phyloP scores from a whole-genome alignment of 164 flowering plant genomes.

The Stephania japonica region DNA sequence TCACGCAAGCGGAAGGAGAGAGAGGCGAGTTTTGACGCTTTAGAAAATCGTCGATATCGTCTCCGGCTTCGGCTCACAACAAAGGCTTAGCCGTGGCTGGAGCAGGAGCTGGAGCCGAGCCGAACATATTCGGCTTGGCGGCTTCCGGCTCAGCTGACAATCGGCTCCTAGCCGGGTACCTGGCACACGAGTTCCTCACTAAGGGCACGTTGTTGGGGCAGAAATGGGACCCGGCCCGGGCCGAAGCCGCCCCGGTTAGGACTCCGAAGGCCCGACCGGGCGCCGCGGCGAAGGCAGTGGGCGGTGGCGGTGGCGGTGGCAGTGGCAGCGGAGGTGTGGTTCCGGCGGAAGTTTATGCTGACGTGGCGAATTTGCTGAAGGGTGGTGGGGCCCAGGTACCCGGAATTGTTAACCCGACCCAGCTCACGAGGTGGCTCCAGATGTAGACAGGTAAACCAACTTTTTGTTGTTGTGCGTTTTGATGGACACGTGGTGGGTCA shows the following conservation, averaged over 20 bases:
- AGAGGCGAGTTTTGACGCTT: constrained; percentile 14
- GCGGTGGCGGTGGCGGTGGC: background rate
- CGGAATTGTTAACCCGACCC: constrained; percentile 75
- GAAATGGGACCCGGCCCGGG: constrained; percentile 49
- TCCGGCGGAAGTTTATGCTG: constrained; percentile 30
- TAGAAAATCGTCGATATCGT: constrained; percentile 11
- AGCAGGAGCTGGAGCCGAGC: background rate
- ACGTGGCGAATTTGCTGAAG: constrained; percentile 58
- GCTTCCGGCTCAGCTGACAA: constrained; percentile 23
- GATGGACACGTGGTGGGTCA: constrained; percentile 3
- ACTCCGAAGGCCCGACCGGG: background rate
- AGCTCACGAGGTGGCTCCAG: constrained; percentile 67
- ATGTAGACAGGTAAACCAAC: constrained; percentile 29
- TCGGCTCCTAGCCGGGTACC: constrained; percentile 68
- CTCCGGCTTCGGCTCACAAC: background rate
- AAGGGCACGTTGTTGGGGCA: constrained; percentile 68
- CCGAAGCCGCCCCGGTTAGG: constrained; percentile 28
- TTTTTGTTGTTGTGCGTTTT: background rate
- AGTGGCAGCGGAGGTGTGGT: constrained; percentile 14
- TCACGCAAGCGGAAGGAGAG: constrained; percentile 58
- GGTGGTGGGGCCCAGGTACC: constrained; percentile 64
- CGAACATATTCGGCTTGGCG: background rate
- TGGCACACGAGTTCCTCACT: constrained; percentile 71
- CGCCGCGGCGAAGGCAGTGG: background rate
- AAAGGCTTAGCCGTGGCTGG: too few relatives aligned